These are phyloP conservation scores for Rhodotorula mucilaginosa DNA, from an alignment of 1,284 basidiomycete species.

Conservation along the genomic window DNA sequence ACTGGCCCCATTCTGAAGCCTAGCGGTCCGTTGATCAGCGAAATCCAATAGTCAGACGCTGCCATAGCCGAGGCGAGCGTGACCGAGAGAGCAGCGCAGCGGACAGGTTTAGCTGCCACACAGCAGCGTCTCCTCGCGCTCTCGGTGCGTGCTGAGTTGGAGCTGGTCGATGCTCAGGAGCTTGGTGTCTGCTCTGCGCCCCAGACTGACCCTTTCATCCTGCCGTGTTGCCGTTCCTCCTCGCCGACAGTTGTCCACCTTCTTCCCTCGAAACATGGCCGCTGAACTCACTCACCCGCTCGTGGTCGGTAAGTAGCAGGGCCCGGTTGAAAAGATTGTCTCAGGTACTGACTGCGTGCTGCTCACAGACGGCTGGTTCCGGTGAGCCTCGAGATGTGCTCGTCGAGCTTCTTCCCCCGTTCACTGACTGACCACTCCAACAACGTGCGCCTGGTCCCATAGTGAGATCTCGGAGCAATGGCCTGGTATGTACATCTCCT, in stretches of 20 bases:
- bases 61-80: no score
- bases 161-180: neutral
- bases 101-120: no score
- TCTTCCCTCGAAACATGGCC: constrained; percentile 6
- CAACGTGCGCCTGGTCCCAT: constrained; percentile 28
- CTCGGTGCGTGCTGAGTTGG: neutral
- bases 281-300: constrained; percentile 48
- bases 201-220: neutral
- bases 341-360: neutral
- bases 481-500: constrained; percentile 63
- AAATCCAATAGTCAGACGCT: no score
- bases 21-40: no score
- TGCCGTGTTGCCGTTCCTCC: neutral
- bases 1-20: no score
- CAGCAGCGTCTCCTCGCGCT: neutral
- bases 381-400: constrained; percentile 7
- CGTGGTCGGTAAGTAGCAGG: constrained; percentile 36
- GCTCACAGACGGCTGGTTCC: constrained; percentile 33
- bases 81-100: no score
- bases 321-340: fast-evolving
- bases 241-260: neutral
- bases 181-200: neutral
- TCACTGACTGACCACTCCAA: neutral
- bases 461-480: constrained; percentile 94
- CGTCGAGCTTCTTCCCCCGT: neutral